Percentiles rank a stretch among this genome's conserved stretches.
Evolutionary conservation across 2,329 filamentous ascomycete species (phyloP).

Genomic region (Zarea fungicola): DNA sequence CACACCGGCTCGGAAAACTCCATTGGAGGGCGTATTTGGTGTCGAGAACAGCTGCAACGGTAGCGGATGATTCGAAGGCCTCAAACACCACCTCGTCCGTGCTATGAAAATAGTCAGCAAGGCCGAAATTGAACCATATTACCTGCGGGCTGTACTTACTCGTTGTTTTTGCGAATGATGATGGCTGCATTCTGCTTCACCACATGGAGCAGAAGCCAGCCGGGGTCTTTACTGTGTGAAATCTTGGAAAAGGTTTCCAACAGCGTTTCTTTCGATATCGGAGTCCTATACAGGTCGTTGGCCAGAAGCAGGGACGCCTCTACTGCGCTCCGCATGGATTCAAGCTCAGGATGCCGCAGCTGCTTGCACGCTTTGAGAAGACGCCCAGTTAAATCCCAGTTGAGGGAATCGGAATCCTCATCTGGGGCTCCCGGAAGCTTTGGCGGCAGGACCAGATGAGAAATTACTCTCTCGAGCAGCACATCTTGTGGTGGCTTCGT

Average conservation of each 20-base stretch:
- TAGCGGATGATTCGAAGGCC: slow-evolving; percentile 54
- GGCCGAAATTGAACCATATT: background rate
- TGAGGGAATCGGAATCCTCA: background rate
- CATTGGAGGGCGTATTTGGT: slow-evolving; percentile 47
- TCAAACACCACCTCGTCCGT: slow-evolving; percentile 38
- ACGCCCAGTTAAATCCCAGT: background rate
- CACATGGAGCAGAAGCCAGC: slow-evolving; percentile 19
- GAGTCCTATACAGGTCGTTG: background rate
- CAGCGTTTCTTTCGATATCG: background rate
- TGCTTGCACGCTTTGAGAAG: background rate
- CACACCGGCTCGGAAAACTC: slow-evolving; percentile 54
- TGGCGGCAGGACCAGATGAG: slow-evolving; percentile 1
- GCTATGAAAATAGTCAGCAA: slow-evolving; percentile 3
- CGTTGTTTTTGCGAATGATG: slow-evolving; percentile 19
- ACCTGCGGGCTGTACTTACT: slow-evolving; percentile 16
- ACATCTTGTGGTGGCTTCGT: background rate
- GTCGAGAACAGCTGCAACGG: slow-evolving; percentile 45
- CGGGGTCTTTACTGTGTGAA: background rate
- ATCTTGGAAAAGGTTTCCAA: background rate
- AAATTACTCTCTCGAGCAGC: background rate
- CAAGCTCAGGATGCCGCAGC: background rate
- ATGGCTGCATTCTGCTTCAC: slow-evolving; percentile 28
- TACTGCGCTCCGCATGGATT: background rate
- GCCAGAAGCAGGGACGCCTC: background rate
- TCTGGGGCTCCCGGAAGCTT: background rate